phyloP scores from a whole-genome alignment of 2,329 filamentous ascomycete species.

The Emmonsiellopsis sp. region DNA sequence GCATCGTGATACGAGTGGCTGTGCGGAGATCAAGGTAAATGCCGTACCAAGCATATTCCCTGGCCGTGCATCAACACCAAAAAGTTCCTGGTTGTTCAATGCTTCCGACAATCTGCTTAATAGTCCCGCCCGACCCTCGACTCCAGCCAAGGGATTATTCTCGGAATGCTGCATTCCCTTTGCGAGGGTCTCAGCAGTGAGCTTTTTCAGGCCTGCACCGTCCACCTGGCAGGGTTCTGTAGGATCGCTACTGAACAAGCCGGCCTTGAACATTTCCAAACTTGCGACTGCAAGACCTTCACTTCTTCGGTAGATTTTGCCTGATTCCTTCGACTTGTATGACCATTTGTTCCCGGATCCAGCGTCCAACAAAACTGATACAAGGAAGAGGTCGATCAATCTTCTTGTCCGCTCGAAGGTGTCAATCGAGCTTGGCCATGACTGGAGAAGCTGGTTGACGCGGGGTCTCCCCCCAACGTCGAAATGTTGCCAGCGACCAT shows the following conservation, averaged over 20 bases:
- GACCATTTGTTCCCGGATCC: slow-evolving; percentile 86
- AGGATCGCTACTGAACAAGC: slow-evolving; percentile 74
- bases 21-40: slow-evolving; percentile 3
- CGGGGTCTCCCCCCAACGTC: slow-evolving; percentile 47
- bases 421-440: slow-evolving; percentile 38
- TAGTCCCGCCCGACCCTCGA: slow-evolving; percentile 75
- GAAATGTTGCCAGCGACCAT: slow-evolving; percentile 59
- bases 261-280: slow-evolving; percentile 88
- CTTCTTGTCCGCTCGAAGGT: slow-evolving; percentile 42
- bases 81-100: slow-evolving; percentile 70
- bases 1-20: neutral
- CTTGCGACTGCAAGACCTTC: slow-evolving; percentile 75
- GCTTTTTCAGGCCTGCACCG: slow-evolving; percentile 61
- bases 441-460: slow-evolving; percentile 34
- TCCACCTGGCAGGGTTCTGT: slow-evolving; percentile 84
- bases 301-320: slow-evolving; percentile 69
- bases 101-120: slow-evolving; percentile 67
- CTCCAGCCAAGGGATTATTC: slow-evolving; percentile 69
- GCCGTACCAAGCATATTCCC: slow-evolving; percentile 84
- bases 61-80: slow-evolving; percentile 72
- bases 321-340: slow-evolving; percentile 86
- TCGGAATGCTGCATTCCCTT: slow-evolving; percentile 77
- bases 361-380: slow-evolving; percentile 53
- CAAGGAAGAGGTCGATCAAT: slow-evolving; percentile 52
- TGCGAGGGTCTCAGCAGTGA: slow-evolving; percentile 66